phyloP scores from a whole-genome alignment of 345 rosid genomes.

The Stellera chamaejasme region DNA sequence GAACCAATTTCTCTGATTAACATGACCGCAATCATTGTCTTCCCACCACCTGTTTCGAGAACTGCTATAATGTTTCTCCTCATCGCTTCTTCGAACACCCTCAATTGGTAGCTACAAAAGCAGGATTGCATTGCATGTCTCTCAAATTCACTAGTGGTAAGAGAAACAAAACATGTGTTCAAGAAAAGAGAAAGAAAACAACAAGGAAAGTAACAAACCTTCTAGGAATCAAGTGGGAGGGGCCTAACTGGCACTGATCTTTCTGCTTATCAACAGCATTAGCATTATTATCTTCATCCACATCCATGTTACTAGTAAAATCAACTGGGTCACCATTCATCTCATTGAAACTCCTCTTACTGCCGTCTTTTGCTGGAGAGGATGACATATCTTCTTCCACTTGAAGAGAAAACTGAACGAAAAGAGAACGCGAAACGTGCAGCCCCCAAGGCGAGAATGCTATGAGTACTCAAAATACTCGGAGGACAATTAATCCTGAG shows the following conservation, averaged over 20 bases:
- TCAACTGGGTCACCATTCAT: conserved; percentile 23
- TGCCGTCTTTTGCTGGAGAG: conserved; percentile 18
- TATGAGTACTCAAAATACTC: not conserved
- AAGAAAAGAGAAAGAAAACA: not conserved
- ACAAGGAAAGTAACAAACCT: conserved; percentile 19
- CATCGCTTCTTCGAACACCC: conserved; percentile 58
- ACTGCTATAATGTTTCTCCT: conserved; percentile 71
- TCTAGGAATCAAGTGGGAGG: conserved; percentile 28
- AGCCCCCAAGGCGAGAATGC: conserved; percentile 1
- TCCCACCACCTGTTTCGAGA: conserved; percentile 59
- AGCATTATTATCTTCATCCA: conserved; percentile 2
- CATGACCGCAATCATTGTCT: conserved; percentile 60
- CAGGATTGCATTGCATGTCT: not conserved
- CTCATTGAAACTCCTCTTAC: conserved; percentile 39
- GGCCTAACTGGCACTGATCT: conserved; percentile 1
- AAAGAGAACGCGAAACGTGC: conserved; percentile 12
- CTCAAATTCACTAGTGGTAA: conserved; percentile 8
- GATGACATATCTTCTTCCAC: conserved; percentile 17
- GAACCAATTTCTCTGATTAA: conserved; percentile 41
- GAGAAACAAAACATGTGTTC: not conserved
- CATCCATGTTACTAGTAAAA: not conserved
- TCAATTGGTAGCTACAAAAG: conserved; percentile 43
- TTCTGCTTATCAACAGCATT: not conserved
- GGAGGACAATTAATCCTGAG: not conserved
- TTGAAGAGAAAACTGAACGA: too few relatives aligned